A percentile compares a stretch with the other conserved stretches of the same genome.
These are phyloP conservation scores for Macadamia tetraphylla DNA, from an alignment of 164 flowering plant species.

Conservation along the genomic window DNA sequence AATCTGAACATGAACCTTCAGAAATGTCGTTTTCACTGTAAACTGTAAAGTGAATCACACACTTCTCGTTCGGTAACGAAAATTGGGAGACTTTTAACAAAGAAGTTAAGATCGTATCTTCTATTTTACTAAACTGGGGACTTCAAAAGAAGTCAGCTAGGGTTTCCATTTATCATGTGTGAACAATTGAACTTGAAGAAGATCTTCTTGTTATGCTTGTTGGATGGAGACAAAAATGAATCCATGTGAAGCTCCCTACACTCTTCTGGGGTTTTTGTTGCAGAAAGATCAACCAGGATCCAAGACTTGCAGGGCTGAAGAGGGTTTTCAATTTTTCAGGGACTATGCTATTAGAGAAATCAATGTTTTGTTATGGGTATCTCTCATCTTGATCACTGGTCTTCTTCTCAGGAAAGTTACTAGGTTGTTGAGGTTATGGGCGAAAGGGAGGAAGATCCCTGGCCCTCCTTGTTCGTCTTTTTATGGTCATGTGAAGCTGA, in stretches of 20 bases:
- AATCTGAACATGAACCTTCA: too few relatives aligned
- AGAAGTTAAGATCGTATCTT: too few relatives aligned
- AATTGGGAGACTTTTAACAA: too few relatives aligned
- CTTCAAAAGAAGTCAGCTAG: too few relatives aligned
- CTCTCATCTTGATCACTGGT: slow-evolving; percentile 33
- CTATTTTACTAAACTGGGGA: too few relatives aligned
- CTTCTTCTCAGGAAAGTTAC: slow-evolving; percentile 26
- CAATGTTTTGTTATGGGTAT: slow-evolving; percentile 49
- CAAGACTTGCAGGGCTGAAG: slow-evolving; percentile 1
- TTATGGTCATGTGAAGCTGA: slow-evolving; percentile 37
- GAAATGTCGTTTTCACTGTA: too few relatives aligned
- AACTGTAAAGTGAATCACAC: too few relatives aligned
- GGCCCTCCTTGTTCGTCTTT: slow-evolving; percentile 54
- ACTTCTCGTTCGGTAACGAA: too few relatives aligned
- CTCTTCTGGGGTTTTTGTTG: slow-evolving; percentile 8
- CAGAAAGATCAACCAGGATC: background rate
- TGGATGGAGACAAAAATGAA: background rate
- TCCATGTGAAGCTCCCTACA: slow-evolving; percentile 8
- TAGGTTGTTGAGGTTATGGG: slow-evolving; percentile 33
- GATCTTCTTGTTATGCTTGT: too few relatives aligned
- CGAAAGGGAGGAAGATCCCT: slow-evolving; percentile 29
- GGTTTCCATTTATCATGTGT: too few relatives aligned
- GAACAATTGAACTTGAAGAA: background rate
- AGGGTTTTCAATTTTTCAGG: slow-evolving; percentile 13
- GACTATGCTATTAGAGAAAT: slow-evolving; percentile 36